Percentiles rank a stretch among this genome's conserved stretches.
These are phyloP conservation scores for Skeletonema grethae DNA, from an alignment of 108 stramenopile species.

Conservation along the genomic window DNA sequence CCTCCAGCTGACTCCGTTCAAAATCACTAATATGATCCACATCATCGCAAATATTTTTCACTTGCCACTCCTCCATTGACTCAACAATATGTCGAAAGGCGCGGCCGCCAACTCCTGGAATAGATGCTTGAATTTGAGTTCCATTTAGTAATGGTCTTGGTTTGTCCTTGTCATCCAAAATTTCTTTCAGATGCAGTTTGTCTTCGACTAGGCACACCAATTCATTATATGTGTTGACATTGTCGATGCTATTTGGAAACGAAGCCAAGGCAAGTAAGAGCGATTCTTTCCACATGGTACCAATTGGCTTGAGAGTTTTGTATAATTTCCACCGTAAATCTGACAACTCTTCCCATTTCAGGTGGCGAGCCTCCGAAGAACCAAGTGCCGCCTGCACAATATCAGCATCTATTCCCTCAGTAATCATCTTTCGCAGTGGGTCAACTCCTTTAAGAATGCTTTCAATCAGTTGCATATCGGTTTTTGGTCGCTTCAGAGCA, in stretches of 20 bases:
- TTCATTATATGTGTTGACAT: constrained; percentile 1
- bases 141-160: too few relatives aligned
- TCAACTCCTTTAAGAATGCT: not conserved
- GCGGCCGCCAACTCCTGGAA: too few relatives aligned
- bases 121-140: too few relatives aligned
- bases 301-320: not conserved
- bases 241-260: not conserved
- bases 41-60: too few relatives aligned
- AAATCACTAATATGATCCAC: too few relatives aligned
- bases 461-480: not conserved
- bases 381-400: not conserved
- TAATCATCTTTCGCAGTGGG: not conserved
- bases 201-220: not conserved
- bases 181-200: not conserved
- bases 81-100: too few relatives aligned
- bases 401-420: too few relatives aligned
- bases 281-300: constrained; percentile 14
- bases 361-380: not conserved
- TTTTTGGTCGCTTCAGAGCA: not conserved
- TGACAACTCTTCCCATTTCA: not conserved
- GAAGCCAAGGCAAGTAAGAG: constrained; percentile 1
- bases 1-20: too few relatives aligned
- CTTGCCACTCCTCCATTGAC: too few relatives aligned
- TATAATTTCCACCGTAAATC: constrained; percentile 5
- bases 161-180: too few relatives aligned